phyloP scores from a whole-genome alignment of 2,329 filamentous ascomycete species.

The Neocatenulostroma microsporum region DNA sequence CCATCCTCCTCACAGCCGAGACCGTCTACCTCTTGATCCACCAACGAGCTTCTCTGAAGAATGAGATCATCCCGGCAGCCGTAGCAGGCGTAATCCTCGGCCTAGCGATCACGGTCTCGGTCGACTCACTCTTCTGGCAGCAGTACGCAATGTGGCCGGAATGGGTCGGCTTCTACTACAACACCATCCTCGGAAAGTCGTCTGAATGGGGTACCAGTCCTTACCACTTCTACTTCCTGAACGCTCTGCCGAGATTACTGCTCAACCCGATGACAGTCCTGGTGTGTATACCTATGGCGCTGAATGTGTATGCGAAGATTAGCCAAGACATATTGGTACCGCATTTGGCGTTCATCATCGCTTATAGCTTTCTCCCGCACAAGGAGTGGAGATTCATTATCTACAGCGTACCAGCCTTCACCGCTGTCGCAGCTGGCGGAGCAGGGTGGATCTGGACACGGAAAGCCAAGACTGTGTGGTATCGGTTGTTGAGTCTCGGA shows the following conservation, averaged over 20 bases:
- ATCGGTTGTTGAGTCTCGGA: slow-evolving; percentile 46
- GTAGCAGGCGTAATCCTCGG: slow-evolving; percentile 57
- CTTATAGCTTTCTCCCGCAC: slow-evolving; percentile 86
- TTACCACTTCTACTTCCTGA: slow-evolving; percentile 78
- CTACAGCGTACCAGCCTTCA: slow-evolving; percentile 75
- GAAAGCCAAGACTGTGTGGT: slow-evolving; percentile 52
- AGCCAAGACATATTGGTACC: slow-evolving; percentile 55
- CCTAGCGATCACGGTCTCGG: slow-evolving; percentile 59
- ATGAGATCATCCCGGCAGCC: slow-evolving; percentile 59
- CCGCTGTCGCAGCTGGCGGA: slow-evolving; percentile 65
- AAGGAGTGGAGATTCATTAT: slow-evolving; percentile 96
- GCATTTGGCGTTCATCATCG: slow-evolving; percentile 59
- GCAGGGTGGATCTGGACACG: slow-evolving; percentile 59
- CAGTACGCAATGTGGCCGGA: slow-evolving; percentile 73
- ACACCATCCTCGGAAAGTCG: slow-evolving; percentile 74
- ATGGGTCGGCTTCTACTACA: slow-evolving; percentile 81
- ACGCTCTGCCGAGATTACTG: slow-evolving; percentile 71
- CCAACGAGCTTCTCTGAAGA: slow-evolving; percentile 46
- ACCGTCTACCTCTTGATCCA: slow-evolving; percentile 56
- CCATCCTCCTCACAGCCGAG: slow-evolving; percentile 65
- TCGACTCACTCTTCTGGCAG: slow-evolving; percentile 96
- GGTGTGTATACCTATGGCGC: slow-evolving; percentile 43
- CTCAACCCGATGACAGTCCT: slow-evolving; percentile 64
- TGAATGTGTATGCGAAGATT: slow-evolving; percentile 41
- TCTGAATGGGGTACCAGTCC: slow-evolving; percentile 82